phyloP scores from a whole-genome alignment of 2,329 filamentous ascomycete genomes.

The Colletotrichum cordylinicola region DNA sequence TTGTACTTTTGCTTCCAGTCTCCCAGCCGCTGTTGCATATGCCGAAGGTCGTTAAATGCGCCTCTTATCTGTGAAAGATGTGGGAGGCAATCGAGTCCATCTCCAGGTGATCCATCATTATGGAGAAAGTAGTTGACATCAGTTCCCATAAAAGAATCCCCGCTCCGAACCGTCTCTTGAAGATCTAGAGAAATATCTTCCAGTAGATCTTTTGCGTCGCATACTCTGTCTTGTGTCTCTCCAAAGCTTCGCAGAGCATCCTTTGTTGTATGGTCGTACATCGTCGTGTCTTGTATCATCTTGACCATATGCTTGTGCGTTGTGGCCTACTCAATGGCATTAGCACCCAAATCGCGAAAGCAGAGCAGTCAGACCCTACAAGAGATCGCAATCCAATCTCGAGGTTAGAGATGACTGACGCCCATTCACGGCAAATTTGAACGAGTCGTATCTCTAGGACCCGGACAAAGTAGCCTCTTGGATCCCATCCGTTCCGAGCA shows the following conservation, averaged over 20 bases:
- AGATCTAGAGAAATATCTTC: neutral
- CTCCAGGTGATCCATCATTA: neutral
- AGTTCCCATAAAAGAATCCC: neutral
- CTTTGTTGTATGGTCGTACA: too few relatives aligned
- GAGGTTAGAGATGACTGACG: rapidly evolving
- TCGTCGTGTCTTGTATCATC: neutral
- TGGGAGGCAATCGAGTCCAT: rapidly evolving
- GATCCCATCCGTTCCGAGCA: neutral
- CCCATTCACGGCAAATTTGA: neutral
- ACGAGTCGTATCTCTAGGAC: neutral
- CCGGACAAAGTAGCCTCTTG: neutral
- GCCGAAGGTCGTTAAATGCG: neutral
- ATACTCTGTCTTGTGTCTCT: neutral
- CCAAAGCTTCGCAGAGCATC: too few relatives aligned
- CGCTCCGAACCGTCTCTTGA: neutral
- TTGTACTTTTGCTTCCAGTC: neutral
- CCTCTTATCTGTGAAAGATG: neutral
- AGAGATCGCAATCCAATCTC: neutral
- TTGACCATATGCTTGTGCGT: rapidly evolving
- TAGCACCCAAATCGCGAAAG: too few relatives aligned
- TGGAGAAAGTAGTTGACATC: neutral
- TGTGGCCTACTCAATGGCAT: neutral
- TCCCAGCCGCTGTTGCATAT: neutral
- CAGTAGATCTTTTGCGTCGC: rapidly evolving
- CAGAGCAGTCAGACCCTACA: too few relatives aligned